phyloP scores from a whole-genome alignment of 2,329 filamentous ascomycete species.

The Colletotrichum noveboracense region DNA sequence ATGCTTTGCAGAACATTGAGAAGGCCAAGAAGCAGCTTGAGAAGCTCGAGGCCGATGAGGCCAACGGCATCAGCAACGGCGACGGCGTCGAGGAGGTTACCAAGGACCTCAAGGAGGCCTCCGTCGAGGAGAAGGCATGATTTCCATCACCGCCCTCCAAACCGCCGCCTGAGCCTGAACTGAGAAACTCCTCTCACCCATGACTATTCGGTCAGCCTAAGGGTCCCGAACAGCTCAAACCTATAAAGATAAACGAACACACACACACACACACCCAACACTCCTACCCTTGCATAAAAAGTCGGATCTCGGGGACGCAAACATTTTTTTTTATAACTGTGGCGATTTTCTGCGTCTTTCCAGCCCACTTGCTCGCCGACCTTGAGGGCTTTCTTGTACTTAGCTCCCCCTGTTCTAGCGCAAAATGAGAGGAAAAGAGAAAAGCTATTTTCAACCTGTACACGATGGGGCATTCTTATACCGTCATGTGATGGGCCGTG shows the following conservation, averaged over 20 bases:
- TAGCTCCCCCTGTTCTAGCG: slow-evolving; percentile 9
- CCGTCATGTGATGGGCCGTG: neutral
- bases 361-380: neutral
- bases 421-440: slow-evolving; percentile 13
- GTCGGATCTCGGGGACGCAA: slow-evolving; percentile 11
- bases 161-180: slow-evolving; percentile 16
- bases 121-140: slow-evolving; percentile 58
- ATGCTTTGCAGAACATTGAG: slow-evolving; percentile 77
- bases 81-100: slow-evolving; percentile 61
- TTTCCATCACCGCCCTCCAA: neutral
- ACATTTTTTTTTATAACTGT: neutral
- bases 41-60: slow-evolving; percentile 75
- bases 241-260: neutral
- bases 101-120: slow-evolving; percentile 55
- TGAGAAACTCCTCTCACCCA: neutral
- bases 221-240: neutral
- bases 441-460: neutral
- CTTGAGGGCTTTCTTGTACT: slow-evolving; percentile 20
- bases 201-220: neutral
- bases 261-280: neutral
- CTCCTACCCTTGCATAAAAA: slow-evolving; percentile 13
- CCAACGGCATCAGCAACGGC: slow-evolving; percentile 53
- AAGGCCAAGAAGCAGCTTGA: slow-evolving; percentile 97
- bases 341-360: slow-evolving; percentile 14
- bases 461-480: neutral